These are phyloP conservation scores for Nothophoma quercina DNA, from an alignment of 2,329 filamentous ascomycete genomes.

Conservation along the genomic window DNA sequence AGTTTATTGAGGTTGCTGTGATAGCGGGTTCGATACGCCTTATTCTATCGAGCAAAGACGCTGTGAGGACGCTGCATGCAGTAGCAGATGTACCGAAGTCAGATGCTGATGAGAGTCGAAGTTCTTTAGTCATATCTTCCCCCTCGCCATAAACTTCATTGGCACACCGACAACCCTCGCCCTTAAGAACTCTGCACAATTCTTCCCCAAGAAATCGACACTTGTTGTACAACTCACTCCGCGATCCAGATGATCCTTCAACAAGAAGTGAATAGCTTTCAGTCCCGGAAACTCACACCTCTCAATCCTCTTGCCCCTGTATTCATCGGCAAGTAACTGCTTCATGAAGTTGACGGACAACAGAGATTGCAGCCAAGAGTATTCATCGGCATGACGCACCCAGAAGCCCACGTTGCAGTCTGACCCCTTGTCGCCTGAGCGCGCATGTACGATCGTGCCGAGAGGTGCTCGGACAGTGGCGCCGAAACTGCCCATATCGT, in stretches of 20 bases:
- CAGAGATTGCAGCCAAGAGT: constrained; percentile 41
- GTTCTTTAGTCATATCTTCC: constrained; percentile 22
- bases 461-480: constrained; percentile 46
- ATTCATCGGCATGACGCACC: constrained; percentile 44
- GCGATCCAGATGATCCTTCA: constrained; percentile 37
- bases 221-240: constrained; percentile 36
- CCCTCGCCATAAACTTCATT: constrained; percentile 31
- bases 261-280: constrained; percentile 35
- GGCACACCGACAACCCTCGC: constrained; percentile 31
- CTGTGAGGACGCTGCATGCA: no score
- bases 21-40: not conserved
- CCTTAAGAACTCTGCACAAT: constrained; percentile 38
- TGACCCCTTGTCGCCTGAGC: constrained; percentile 52
- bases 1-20: not conserved
- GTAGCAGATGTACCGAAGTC: no score
- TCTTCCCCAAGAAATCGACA: constrained; percentile 39
- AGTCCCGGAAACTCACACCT: constrained; percentile 34
- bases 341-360: constrained; percentile 38
- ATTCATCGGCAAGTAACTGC: constrained; percentile 38
- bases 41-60: not conserved
- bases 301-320: constrained; percentile 33
- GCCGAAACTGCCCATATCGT: constrained; percentile 29
- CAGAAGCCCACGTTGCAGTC: constrained; percentile 50
- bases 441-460: constrained; percentile 54
- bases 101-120: no score